Evolutionary conservation across 768 basidiomycete species (phyloP).

Genomic region (Boletus rufocinnamomeus): DNA sequence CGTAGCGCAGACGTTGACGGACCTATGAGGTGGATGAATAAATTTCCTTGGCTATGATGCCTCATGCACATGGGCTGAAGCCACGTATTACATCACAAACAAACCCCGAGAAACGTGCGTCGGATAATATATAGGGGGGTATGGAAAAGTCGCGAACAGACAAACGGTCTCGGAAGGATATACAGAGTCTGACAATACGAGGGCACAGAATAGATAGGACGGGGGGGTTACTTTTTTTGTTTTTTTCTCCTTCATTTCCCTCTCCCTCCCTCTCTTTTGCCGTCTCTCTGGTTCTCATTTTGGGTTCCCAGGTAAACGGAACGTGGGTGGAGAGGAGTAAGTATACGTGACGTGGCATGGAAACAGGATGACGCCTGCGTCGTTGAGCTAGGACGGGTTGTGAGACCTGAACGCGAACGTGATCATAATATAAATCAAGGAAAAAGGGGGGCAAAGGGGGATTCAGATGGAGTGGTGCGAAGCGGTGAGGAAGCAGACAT

Average conservation of each 20-base stretch:
- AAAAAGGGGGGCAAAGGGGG: too few relatives aligned
- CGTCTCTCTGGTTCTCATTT: too few relatives aligned
- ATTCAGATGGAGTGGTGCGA: not conserved
- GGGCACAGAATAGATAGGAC: not conserved
- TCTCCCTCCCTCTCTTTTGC: too few relatives aligned
- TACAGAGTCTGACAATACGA: not conserved
- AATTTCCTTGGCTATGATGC: too few relatives aligned
- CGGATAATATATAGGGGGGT: not conserved
- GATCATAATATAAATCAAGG: not conserved
- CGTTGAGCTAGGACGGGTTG: not conserved
- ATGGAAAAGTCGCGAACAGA: not conserved
- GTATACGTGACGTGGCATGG: not conserved
- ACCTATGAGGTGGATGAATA: too few relatives aligned
- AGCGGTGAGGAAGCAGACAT: too few relatives aligned
- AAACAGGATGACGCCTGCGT: not conserved
- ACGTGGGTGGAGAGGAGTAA: not conserved
- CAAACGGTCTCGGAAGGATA: too few relatives aligned
- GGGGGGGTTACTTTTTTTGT: too few relatives aligned
- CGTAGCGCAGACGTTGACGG: too few relatives aligned
- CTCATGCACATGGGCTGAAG: too few relatives aligned
- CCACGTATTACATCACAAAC: not conserved
- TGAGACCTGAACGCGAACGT: not conserved
- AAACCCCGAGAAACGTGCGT: not conserved
- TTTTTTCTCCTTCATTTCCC: too few relatives aligned
- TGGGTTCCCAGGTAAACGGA: not conserved